Percentiles rank a stretch among this genome's conserved stretches.
phyloP scores from a whole-genome alignment of 208 protist genomes.

The Trypanosoma mega region DNA sequence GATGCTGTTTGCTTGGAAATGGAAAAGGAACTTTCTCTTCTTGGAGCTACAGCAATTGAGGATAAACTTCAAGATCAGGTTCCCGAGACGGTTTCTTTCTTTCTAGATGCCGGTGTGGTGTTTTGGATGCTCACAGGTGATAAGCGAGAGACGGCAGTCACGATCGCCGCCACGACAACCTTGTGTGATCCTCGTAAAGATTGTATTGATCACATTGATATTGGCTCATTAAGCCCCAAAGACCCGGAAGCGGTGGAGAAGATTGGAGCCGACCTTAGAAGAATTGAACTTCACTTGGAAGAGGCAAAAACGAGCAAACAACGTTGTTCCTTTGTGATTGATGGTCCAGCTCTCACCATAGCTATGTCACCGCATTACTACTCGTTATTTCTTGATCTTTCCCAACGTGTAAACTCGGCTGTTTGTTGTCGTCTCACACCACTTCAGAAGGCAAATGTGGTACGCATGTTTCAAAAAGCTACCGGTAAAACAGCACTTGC shows the following conservation, averaged over 20 bases:
- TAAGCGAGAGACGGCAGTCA: slow-evolving; percentile 96
- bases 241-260: slow-evolving; percentile 44
- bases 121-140: slow-evolving; percentile 98
- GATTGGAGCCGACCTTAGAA: slow-evolving; percentile 56
- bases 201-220: slow-evolving; percentile 85
- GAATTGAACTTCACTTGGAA: slow-evolving; percentile 58
- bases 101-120: slow-evolving; percentile 91
- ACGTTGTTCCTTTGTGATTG: slow-evolving; percentile 76
- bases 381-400: slow-evolving; percentile 68
- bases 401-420: slow-evolving; percentile 78
- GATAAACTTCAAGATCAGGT: slow-evolving; percentile 97
- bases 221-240: slow-evolving; percentile 51
- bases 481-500: slow-evolving; percentile 90
- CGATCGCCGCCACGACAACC: slow-evolving; percentile 81
- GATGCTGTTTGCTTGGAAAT: slow-evolving; percentile 89
- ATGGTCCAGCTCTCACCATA: slow-evolving; percentile 73
- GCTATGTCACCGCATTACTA: slow-evolving; percentile 78
- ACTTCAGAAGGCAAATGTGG: slow-evolving; percentile 89
- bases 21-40: slow-evolving; percentile 79
- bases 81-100: slow-evolving; percentile 91
- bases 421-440: slow-evolving; percentile 90
- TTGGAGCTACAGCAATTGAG: slow-evolving; percentile 96
- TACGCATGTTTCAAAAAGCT: slow-evolving; percentile 88
- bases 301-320: slow-evolving; percentile 43
- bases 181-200: slow-evolving; percentile 78